Percentiles rank a stretch among this genome's conserved stretches.
These are phyloP conservation scores for Tieghemiomyces parasiticus DNA, from an alignment of 192 early-diverging fungal species.

Conservation along the genomic window DNA sequence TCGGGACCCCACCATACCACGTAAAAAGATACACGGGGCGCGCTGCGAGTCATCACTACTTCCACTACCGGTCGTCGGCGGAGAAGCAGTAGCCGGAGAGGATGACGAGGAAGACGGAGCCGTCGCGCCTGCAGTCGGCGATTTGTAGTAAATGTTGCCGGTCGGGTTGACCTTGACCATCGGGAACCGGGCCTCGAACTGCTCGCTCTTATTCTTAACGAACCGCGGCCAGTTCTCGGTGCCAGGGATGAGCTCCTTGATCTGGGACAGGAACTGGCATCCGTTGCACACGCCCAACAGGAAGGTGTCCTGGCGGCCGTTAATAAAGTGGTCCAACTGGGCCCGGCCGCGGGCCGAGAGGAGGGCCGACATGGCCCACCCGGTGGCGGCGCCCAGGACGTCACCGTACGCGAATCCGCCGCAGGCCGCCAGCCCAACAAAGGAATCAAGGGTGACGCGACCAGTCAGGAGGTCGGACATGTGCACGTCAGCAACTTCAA, in stretches of 20 bases:
- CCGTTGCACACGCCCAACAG: conserved; percentile 97
- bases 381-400: conserved; percentile 94
- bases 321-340: conserved; percentile 73
- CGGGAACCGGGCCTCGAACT: conserved; percentile 87
- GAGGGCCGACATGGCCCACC: conserved; percentile 91
- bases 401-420: conserved; percentile 99
- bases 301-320: conserved; percentile 75
- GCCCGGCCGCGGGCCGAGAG: conserved; percentile 47
- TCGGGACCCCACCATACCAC: conserved; percentile 76
- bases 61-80: conserved; percentile 3
- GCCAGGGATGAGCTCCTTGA: conserved; percentile 76
- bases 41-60: too few species aligned
- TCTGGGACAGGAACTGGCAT: conserved; percentile 89
- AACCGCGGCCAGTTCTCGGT: conserved; percentile 84
- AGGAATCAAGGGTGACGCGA: conserved; percentile 42
- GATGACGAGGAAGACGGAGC: not conserved
- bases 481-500: conserved; percentile 90
- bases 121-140: not conserved
- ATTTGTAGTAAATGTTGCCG: not conserved
- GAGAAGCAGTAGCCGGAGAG: conserved; percentile 17
- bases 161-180: conserved; percentile 49
- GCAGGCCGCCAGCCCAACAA: conserved; percentile 82
- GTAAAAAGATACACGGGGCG: conserved; percentile 61
- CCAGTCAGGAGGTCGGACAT: conserved; percentile 86
- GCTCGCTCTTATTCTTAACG: conserved; percentile 79